Conservation (phyloP, 495 filamentous ascomycete species). For the Penicillium roqueforti region DNA sequence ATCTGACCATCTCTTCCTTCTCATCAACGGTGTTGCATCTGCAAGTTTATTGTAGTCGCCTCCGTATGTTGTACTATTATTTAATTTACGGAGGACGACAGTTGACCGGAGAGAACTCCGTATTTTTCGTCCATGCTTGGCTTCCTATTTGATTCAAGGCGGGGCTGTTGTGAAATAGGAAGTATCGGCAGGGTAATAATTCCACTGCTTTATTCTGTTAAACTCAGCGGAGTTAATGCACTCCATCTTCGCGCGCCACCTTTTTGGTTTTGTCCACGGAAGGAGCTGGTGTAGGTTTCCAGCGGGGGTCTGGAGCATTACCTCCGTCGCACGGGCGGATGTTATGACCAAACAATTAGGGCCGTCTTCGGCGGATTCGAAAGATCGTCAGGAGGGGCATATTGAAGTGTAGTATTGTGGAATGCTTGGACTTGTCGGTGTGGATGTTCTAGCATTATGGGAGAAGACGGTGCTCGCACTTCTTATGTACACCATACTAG, state of each 20-base stretch:
- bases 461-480: background rate
- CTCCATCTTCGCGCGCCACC: conserved; percentile 1
- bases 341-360: conserved; percentile 1
- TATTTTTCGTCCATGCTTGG: background rate
- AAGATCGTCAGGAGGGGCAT: conserved; percentile 10
- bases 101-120: background rate
- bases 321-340: background rate
- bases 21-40: background rate
- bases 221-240: background rate
- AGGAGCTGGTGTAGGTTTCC: conserved; percentile 1
- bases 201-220: background rate
- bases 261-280: background rate
- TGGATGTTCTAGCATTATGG: background rate
- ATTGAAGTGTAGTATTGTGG: background rate
- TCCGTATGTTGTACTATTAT: too few relatives aligned
- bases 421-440: conserved; percentile 11
- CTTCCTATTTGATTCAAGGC: background rate
- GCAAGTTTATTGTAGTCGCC: background rate
- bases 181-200: background rate
- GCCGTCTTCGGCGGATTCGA: conserved; percentile 5
- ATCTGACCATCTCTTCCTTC: background rate
- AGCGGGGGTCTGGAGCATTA: background rate
- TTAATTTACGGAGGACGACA: too few relatives aligned
- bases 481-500: too few relatives aligned
- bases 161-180: background rate